Base-by-base conservation (phyloP, 2,329 filamentous ascomycete genomes). In the Drechslerella stenobrocha region DNA sequence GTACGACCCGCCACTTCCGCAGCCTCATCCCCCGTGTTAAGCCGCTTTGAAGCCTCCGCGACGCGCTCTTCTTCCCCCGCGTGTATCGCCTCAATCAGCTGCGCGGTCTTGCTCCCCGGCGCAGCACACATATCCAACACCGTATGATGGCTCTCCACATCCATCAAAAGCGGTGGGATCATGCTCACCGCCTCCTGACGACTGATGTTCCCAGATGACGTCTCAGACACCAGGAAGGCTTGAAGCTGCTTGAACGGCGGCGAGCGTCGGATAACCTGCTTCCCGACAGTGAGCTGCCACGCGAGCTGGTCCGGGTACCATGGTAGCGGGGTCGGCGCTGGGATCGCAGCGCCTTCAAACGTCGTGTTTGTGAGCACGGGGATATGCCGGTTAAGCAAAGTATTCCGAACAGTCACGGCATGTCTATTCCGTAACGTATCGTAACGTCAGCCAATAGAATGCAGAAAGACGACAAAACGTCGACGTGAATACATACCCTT, bases 111-210 rank as follows among this genome's bases (percentile, higher is more conserved):
- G 80, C 92, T 97, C 66, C 93, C 93, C 0, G 93, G 93, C 0
- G 93, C 93, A 65, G 93, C 93, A 78, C 93, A 98, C 80, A 98
- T 86, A 77, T 98, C 93, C 73, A 98, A 79, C 7, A 96, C 91
- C 1, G 87, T 88, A 87, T 96, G 95, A 53, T 91, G 89, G 2
- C 93, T 91, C 72, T 85, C 84, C 51, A 97, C 82, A 74, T 97
- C 91, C 81, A 98, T 88, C 73, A 97, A 81, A 73, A 97, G 82
- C 23, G 93, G 93, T 23, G 93, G 93, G 70, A 98, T 97, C 93
- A 98, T 98, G 80, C 90, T 96, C 74, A 98, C 93, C 44, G 96
- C 87, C 79, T 98, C 93, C 78, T 98, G 93, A 74, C 93, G 85
- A 77, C 89, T 96, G 74, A 98, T 97, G 77, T 97, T 98, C 74